Percentiles rank a stretch among this genome's conserved stretches.
These are phyloP conservation scores for Claviceps arundinis DNA, from an alignment of 2,329 filamentous ascomycete species.

Conservation along the genomic window DNA sequence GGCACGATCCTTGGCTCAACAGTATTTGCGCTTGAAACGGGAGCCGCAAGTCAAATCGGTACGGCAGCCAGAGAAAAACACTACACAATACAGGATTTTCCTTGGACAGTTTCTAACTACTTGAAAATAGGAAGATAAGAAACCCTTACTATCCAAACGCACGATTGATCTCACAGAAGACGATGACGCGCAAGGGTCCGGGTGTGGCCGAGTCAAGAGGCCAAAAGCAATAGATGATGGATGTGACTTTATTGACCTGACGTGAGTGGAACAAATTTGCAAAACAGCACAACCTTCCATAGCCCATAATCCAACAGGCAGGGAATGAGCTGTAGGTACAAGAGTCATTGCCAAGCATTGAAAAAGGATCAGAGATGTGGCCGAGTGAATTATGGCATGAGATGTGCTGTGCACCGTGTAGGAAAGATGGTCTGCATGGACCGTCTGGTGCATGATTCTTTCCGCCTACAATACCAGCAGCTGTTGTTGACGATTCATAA, in stretches of 20 bases:
- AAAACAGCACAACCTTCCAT: neutral
- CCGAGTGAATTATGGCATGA: neutral
- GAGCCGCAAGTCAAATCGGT: neutral
- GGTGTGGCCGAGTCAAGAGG: neutral
- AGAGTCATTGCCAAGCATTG: neutral
- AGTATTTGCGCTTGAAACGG: slow-evolving; percentile 8
- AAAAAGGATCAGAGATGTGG: neutral
- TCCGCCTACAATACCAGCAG: too few species aligned
- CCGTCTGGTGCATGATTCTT: too few species aligned
- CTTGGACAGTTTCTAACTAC: neutral
- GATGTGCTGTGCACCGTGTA: neutral
- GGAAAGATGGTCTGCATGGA: too few species aligned
- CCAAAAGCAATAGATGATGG: neutral
- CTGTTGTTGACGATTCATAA: too few species aligned
- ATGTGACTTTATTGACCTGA: slow-evolving; percentile 1
- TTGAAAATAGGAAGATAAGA: neutral
- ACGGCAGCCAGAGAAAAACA: neutral
- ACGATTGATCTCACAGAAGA: slow-evolving; percentile 7
- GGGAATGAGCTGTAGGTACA: neutral
- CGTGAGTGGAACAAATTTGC: neutral
- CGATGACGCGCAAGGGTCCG: neutral
- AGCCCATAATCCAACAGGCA: neutral
- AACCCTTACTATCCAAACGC: neutral
- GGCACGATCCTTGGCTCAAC: slow-evolving; percentile 10
- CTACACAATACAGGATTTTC: neutral